These are phyloP conservation scores for Trametes cinnabarina DNA, from an alignment of 768 basidiomycete species.

Conservation along the genomic window DNA sequence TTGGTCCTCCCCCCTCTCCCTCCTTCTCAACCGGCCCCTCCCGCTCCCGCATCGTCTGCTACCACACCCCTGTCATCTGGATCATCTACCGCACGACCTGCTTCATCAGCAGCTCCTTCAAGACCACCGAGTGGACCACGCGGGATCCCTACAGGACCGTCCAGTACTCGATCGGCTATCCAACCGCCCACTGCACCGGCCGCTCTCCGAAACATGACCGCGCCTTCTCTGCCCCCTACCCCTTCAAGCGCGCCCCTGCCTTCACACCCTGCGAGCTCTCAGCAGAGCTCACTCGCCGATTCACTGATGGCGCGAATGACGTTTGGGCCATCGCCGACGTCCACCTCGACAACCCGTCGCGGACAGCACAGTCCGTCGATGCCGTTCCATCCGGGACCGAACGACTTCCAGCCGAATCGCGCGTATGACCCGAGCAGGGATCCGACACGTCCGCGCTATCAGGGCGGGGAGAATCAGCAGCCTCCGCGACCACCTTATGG, in stretches of 20 bases:
- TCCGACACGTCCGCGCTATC: not conserved
- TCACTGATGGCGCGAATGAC: slow-evolving; percentile 9
- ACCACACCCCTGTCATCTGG: not conserved
- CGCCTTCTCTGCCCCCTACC: not conserved
- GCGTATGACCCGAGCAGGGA: not conserved
- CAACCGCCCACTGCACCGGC: not conserved
- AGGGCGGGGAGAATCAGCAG: not conserved
- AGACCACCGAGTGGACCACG: not conserved
- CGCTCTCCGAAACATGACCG: not conserved
- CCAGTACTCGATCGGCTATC: not conserved
- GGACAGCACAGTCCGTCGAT: not conserved
- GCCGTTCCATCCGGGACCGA: not conserved
- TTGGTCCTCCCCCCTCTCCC: not conserved
- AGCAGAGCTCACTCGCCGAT: slow-evolving; percentile 2
- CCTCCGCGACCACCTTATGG: not conserved
- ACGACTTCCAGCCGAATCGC: not conserved
- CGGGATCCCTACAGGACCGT: not conserved
- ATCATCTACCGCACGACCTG: not conserved
- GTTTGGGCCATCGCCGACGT: not conserved
- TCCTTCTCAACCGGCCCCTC: not conserved
- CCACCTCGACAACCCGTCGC: not conserved
- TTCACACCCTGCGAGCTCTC: not conserved
- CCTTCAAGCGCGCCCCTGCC: not conserved
- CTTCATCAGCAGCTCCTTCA: not conserved
- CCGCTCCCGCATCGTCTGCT: not conserved